Conservation (phyloP, 1,284 basidiomycete genomes). For the Xerocomus cyaneibrunnescens region DNA sequence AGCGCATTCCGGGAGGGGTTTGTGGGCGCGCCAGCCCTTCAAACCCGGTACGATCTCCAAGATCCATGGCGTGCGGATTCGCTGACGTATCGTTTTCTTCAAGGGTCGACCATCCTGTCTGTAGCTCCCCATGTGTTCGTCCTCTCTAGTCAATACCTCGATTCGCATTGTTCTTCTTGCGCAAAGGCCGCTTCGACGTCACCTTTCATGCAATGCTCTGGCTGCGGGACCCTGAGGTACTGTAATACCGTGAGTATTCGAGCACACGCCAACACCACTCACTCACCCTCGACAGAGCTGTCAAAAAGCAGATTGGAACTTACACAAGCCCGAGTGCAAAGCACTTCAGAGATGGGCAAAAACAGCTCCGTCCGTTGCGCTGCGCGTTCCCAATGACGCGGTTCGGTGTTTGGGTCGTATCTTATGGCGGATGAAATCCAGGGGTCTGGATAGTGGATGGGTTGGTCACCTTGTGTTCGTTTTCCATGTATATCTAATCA, state of each 20-base stretch:
- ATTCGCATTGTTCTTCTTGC: constrained; percentile 69
- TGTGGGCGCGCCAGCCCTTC: constrained; percentile 38
- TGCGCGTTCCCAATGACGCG: constrained; percentile 65
- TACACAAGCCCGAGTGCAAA: constrained; percentile 76
- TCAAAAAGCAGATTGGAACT: constrained; percentile 73
- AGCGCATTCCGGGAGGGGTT: constrained; percentile 37
- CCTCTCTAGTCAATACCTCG: constrained; percentile 64
- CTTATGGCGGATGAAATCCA: constrained; percentile 62
- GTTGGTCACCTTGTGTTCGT: constrained; percentile 43
- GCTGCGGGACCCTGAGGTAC: constrained; percentile 69
- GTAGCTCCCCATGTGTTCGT: constrained; percentile 61
- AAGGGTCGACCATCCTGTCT: constrained; percentile 62
- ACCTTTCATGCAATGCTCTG: constrained; percentile 64
- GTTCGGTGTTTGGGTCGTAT: constrained; percentile 76
- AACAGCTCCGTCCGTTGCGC: constrained; percentile 45
- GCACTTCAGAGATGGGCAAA: constrained; percentile 62
- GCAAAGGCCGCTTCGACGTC: constrained; percentile 39
- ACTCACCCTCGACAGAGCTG: constrained; percentile 52
- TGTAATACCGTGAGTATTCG: constrained; percentile 58
- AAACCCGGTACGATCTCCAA: constrained; percentile 38
- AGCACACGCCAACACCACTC: not conserved
- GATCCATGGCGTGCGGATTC: not conserved
- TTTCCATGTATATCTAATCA: not conserved
- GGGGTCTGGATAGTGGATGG: constrained; percentile 56
- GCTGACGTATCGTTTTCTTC: not conserved